Evolutionary conservation across 257 asterid species (phyloP), one percentile per base, ranked within the genome.

Genomic region (Lithospermum erythrorhizon): DNA sequence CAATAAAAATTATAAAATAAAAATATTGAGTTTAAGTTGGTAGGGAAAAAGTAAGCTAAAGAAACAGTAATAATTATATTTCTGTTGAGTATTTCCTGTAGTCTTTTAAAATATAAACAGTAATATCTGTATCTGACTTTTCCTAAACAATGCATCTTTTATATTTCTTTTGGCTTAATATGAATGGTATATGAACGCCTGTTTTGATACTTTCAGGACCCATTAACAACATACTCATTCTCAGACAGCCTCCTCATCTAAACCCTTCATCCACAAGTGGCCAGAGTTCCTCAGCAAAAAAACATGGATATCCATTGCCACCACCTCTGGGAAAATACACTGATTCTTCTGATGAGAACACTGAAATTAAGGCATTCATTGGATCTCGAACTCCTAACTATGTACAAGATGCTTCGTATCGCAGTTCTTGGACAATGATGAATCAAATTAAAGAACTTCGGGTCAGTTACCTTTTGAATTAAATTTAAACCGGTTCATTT

Each of bases 401-500:
- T 59, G 69, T 35, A 62, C 47, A 58, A 21, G 85, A 81, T 69
- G n/a, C 80, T 56, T 67, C 79, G 35, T 82, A 82, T 54, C 56
- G 75, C 65, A 78, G 82, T 61, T 61, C 68, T 61, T 94, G 75
- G 61, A 63, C 89, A 29, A 83, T 86, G 87, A 87, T 80, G 68
- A 83, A 82, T 47, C 97, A 81, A 69, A 86, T 91, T 66, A 68
- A 73, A 81, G 95, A 86, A 74, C 79, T 84, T 37, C 89, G 86
- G 95, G 98, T 91, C 17, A 51, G 19, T 65, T 53, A 65, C 73
- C 48, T 17, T 27, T 52, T 45, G 24, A 22, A 11, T 9, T 24
- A 13, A 25, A 18, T 62, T 57, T 61, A 15, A 53, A 47, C 53
- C 4, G 2, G 49, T 27, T n/a, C 15, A 3, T 32, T 30, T 7